Evolutionary conservation across 148 eudicot genomes (phyloP), one percentile per base, ranked within the genome.

Genomic region (Cornus florida): DNA sequence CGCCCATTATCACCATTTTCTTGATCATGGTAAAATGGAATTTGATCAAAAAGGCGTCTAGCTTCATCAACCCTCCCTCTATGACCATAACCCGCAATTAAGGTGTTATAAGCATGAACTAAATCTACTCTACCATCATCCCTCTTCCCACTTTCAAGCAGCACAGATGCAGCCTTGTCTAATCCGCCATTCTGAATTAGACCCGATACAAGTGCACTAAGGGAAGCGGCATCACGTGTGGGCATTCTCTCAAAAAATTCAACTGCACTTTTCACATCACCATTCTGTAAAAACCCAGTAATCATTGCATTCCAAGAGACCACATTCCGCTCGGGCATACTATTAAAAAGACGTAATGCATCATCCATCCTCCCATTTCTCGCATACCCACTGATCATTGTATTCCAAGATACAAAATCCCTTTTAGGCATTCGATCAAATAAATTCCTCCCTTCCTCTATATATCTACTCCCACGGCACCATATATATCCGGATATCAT

Each of bases 41-140:
- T 74, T 32, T 60, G 70, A 74, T 82, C 71, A 74, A 82, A 82
- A 75, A 82, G 65, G 57, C 73, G 74, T 13, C 82, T 69, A 38
- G 85, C 82, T 67, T 82, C 85, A 46, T 39, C 71, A 74, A 82
- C 70, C 66, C 70, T 68, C 74, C 85, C 85, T 41, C 64, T 82
- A 64, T 77, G 75, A 72, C 81, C 82, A 75, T 82, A 82, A 35
- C 85, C 85, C 33, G 85, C 85, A 70, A 82, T 78, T 71, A 82
- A 78, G 68, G 85, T 82, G 50, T 82, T 82, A 74, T 69, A 82
- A 73, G 85, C 28, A 82, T 74, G 75, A 67, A 82, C 70, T 68
- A 82, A 14, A 50, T 82, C 78, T 10, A 10, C 43, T 23, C 24
- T 60, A 32, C 43, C 66, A 43, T 62, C 72, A 31, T 57, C 57